phyloP scores from a whole-genome alignment of 2,329 filamentous ascomycete species.

The Botrytis hyacinthi region DNA sequence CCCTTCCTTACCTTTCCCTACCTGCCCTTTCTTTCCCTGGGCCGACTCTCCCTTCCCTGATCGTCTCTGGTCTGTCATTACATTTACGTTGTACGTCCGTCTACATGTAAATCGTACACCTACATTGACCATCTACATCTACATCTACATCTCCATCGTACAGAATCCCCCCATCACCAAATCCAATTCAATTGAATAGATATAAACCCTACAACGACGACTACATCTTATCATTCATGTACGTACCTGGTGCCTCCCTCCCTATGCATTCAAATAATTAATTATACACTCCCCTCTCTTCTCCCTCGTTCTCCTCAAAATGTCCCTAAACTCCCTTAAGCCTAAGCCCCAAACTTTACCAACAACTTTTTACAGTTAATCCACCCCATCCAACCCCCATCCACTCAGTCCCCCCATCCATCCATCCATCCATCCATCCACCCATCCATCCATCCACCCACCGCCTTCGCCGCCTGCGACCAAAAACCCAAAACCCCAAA shows the following conservation, averaged over 20 bases:
- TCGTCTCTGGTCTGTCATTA: background rate
- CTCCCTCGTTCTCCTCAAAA: too few relatives aligned
- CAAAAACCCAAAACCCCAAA: background rate
- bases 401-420: background rate
- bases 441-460: background rate
- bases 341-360: conserved; percentile 2
- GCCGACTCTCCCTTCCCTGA: background rate
- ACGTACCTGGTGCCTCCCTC: too few relatives aligned
- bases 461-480: background rate
- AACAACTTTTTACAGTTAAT: background rate
- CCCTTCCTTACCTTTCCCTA: background rate
- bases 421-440: background rate
- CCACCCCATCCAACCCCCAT: background rate
- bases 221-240: background rate
- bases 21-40: background rate
- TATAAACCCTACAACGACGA: background rate
- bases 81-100: background rate
- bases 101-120: too few relatives aligned
- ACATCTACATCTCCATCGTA: too few relatives aligned
- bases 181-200: too few relatives aligned
- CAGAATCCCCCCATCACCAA: too few relatives aligned
- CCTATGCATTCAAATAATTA: background rate
- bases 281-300: background rate
- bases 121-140: background rate
- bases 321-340: background rate